These are phyloP conservation scores for Jaapia argillacea DNA, from an alignment of 768 basidiomycete genomes.

Conservation along the genomic window DNA sequence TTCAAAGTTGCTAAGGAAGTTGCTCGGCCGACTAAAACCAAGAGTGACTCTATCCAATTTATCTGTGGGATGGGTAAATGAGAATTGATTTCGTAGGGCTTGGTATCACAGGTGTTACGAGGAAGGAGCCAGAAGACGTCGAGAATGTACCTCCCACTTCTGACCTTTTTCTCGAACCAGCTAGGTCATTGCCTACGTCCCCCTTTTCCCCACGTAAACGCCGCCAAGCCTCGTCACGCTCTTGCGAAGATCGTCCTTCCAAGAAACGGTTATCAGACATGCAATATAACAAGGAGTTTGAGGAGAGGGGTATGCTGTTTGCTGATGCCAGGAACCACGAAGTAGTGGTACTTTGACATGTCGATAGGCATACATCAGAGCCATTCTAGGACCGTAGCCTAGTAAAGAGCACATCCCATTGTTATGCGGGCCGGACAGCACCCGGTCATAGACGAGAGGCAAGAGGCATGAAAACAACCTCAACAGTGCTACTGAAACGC, in stretches of 20 bases:
- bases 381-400: too few species aligned
- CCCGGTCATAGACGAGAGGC: too few species aligned
- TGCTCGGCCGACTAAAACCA: too few species aligned
- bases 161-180: constrained; percentile 10
- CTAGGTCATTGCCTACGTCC: constrained; percentile 22
- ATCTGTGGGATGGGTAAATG: too few species aligned
- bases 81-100: too few species aligned
- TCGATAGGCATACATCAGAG: too few species aligned
- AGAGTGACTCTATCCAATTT: too few species aligned
- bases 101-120: background rate
- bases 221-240: constrained; percentile 46
- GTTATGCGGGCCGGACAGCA: too few species aligned
- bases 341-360: too few species aligned
- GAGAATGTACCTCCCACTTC: constrained; percentile 33
- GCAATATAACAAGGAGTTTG: constrained; percentile 20
- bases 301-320: constrained; percentile 55
- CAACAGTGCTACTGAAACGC: too few species aligned
- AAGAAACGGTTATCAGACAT: constrained; percentile 39
- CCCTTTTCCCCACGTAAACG: constrained; percentile 64
- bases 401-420: too few species aligned
- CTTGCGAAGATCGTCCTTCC: constrained; percentile 62
- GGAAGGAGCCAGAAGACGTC: background rate
- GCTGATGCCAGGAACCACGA: constrained; percentile 20
- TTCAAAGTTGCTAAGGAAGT: constrained; percentile 48
- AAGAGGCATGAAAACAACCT: too few species aligned